Evolutionary conservation across 2,329 filamentous ascomycete species (phyloP).

Genomic region (Chaetomium strumarium): DNA sequence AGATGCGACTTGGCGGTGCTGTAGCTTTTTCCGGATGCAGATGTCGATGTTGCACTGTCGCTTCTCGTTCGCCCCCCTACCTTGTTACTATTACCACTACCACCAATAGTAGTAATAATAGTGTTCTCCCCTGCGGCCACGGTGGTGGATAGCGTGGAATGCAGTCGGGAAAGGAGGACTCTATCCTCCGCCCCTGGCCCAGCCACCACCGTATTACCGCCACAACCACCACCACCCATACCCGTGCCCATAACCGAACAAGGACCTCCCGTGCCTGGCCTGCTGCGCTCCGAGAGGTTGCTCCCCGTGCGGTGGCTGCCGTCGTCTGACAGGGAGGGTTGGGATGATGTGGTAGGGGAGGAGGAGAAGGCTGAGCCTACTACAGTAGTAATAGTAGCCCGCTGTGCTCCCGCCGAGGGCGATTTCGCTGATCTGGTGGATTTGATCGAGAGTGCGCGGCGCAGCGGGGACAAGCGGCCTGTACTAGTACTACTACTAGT

Average conservation of each 20-base stretch:
- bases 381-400: too few relatives aligned
- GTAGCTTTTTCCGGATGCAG: constrained; percentile 26
- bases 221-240: too few relatives aligned
- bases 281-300: constrained; percentile 50
- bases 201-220: background rate
- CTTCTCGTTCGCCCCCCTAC: background rate
- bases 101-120: background rate
- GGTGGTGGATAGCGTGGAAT: background rate
- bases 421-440: background rate
- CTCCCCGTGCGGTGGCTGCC: constrained; percentile 42
- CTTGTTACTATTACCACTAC: background rate
- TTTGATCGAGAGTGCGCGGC: constrained; percentile 10
- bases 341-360: background rate
- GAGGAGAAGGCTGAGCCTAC: too few relatives aligned
- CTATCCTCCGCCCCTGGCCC: constrained; percentile 3
- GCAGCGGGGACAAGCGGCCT: constrained; percentile 2
- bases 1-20: constrained; percentile 41
- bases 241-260: constrained; percentile 30
- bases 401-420: too few relatives aligned
- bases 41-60: background rate
- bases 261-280: too few relatives aligned
- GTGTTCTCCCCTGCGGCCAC: too few relatives aligned
- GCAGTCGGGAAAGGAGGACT: constrained; percentile 5
- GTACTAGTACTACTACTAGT: too few relatives aligned
- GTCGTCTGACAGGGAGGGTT: background rate